phyloP scores from a whole-genome alignment of 192 early-diverging fungal species.

The Thamnidium elegans region DNA sequence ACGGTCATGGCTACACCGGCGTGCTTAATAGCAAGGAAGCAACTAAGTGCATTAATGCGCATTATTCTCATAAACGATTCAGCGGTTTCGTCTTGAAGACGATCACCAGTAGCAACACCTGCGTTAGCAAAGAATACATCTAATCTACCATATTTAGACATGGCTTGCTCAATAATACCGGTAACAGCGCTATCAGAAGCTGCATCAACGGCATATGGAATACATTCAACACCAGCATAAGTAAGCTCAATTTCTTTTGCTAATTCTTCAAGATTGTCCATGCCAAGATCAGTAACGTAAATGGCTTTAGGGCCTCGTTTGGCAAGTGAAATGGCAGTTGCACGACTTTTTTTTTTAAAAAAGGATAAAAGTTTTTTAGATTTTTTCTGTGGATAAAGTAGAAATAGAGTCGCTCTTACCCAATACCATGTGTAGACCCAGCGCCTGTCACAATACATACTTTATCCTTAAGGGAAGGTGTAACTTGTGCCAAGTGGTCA shows the following conservation, averaged over 20 bases:
- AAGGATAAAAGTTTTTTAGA: background rate
- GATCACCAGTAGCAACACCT: slow-evolving; percentile 32
- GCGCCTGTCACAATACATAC: slow-evolving; percentile 57
- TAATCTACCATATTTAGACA: slow-evolving; percentile 41
- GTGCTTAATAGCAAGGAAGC: slow-evolving; percentile 48
- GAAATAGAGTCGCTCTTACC: slow-evolving; percentile 23
- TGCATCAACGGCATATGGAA: slow-evolving; percentile 46
- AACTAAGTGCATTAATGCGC: slow-evolving; percentile 42
- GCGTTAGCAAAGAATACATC: slow-evolving; percentile 61
- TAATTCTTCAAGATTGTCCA: slow-evolving; percentile 36
- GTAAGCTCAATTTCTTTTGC: slow-evolving; percentile 36
- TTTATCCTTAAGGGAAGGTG: slow-evolving; percentile 32
- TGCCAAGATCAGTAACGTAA: slow-evolving; percentile 43
- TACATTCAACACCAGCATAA: slow-evolving; percentile 32
- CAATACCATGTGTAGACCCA: slow-evolving; percentile 45
- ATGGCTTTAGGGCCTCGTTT: slow-evolving; percentile 36
- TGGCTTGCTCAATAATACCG: slow-evolving; percentile 36
- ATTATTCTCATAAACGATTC: slow-evolving; percentile 39
- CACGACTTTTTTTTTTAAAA: slow-evolving; percentile 29
- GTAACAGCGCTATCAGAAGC: slow-evolving; percentile 36
- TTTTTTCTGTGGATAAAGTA: background rate
- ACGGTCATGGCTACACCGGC: slow-evolving; percentile 43
- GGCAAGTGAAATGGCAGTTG: slow-evolving; percentile 30
- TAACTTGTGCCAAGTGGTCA: slow-evolving; percentile 24
- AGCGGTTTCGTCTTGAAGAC: slow-evolving; percentile 30